phyloP scores from a whole-genome alignment of 768 basidiomycete species.

The Xanthoconium stramineum region DNA sequence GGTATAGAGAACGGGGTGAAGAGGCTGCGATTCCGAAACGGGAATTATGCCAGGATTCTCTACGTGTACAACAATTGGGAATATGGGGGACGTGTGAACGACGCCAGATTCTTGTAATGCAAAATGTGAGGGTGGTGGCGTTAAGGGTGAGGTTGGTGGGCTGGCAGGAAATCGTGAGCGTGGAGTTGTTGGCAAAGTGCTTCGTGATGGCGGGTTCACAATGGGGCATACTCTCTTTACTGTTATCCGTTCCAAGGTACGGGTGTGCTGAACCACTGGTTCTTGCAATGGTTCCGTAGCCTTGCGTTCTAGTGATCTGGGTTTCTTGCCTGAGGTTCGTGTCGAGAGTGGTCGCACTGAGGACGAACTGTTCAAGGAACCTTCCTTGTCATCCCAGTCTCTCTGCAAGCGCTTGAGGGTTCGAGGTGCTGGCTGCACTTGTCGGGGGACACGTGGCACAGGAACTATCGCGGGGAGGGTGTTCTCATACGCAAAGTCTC shows the following conservation, averaged over 20 bases:
- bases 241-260: constrained; percentile 18
- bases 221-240: constrained; percentile 17
- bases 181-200: constrained; percentile 3
- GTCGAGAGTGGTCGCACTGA: constrained; percentile 7
- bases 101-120: constrained; percentile 46
- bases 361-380: constrained; percentile 1
- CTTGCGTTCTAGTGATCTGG: constrained; percentile 28
- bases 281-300: constrained; percentile 36
- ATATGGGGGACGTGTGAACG: constrained; percentile 46
- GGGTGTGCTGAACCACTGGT: constrained; percentile 12
- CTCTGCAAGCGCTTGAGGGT: constrained; percentile 37
- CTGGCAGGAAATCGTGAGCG: constrained; percentile 14
- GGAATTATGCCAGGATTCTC: constrained; percentile 33
- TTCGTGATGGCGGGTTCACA: constrained; percentile 5
- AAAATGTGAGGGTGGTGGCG: constrained; percentile 21
- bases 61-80: constrained; percentile 29
- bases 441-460: constrained; percentile 45
- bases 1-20: constrained; percentile 36
- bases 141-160: constrained; percentile 29
- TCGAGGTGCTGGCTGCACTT: constrained; percentile 43
- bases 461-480: constrained; percentile 58
- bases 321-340: constrained; percentile 18
- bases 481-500: constrained; percentile 69
- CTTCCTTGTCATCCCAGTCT: constrained; percentile 32
- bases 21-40: constrained; percentile 27